Base-by-base conservation (phyloP, 371 early-diverging fungal species). In the Mucor irregularis region DNA sequence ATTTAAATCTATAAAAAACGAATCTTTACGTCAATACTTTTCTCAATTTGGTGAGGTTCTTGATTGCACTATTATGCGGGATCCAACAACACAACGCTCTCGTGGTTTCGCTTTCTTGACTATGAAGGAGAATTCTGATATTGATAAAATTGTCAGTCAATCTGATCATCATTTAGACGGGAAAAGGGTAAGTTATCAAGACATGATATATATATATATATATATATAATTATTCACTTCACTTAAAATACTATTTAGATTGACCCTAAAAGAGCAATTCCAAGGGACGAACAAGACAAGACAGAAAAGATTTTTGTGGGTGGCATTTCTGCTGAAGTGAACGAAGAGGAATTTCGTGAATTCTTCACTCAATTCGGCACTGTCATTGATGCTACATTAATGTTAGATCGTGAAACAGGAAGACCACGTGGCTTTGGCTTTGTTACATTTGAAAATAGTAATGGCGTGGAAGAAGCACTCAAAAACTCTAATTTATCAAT, bases 41-140 rank as follows among this genome's bases (percentile, higher is more conserved):
- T 74, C 81, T 35, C 67, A 81, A 48, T 88, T 88, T 72, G 91
- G 91, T 37, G 77, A 76, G 58, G 75, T 91, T 30, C 29, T 59
- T 33, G 53, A 63, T 52, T 87, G 88, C 64, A 80, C 89, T 42
- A 87, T 96, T 24, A 91, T 95, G 91, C 85, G 88, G 53, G 96
- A 96, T 58, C 84, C 83, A 10, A 61, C 69, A 38, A 89, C 92
- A 6, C 83, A 85, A 47, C 83, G 85, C 28, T 93, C 95, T 14
- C 83, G 95, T 43, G 92, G 96, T 1, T 96, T 95, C 80, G 96
- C 92, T 5, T 96, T 96, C 71, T 68, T 96, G 47, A 90, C 90
- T 11, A 95, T 94, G 81, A 68, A 76, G 28, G 85, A 88, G 50
- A 68, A 85, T 19, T 47, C 56, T 24, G 78, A 79, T 13, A 83